Evolutionary conservation across 306 rosid species (phyloP), one percentile per base, ranked within the genome.

Genomic region (Pyrus communis): DNA sequence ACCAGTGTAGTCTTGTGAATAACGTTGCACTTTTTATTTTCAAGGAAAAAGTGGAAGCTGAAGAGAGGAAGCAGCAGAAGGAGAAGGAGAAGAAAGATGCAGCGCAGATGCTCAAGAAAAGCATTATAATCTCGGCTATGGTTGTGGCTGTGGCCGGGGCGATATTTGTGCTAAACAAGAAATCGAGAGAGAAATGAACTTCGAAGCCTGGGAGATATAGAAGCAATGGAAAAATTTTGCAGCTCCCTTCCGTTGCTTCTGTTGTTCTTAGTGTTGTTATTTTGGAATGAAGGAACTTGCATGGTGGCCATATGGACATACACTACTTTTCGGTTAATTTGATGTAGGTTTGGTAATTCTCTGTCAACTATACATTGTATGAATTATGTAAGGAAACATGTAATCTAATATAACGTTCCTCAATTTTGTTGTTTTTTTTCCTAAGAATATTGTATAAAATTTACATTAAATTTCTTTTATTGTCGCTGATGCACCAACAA

Each of bases 101-200:
- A 1, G 38, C 75, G 72, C 85, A 86, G 38, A 35, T 35, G 38
- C 38, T 35, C 43, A 89, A 91, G 77, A 87, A 84, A 33, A 79
- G 92, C 19, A 66, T 91, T 60, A 78, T 91, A 54, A 75, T 89
- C 57, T 89, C 93, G 23, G 84, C 84, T 40, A 76, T 87, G 76
- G 49, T 86, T 25, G 91, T 89, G 70, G 93, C 89, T 64, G 46
- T 87, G 76, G 86, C 76, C 2, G 93, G 90, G 65, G 90, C 79
- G 1, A 83, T 86, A 66, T 79, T 86, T 45, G 90, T 85, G 67
- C 62, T 91, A 31, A 63, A 88, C 80, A 87, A 89, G 82, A 91
- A 89, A 66, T 70, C 85, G 63, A 87, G 76, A 58, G 89, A 89
- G 84, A 90, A 86, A 84, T 87, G 77, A 77, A 66, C n/a, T 46